Evolutionary conservation across 495 filamentous ascomycete genomes (phyloP).

Genomic region (Antarctomyces pellizariae): DNA sequence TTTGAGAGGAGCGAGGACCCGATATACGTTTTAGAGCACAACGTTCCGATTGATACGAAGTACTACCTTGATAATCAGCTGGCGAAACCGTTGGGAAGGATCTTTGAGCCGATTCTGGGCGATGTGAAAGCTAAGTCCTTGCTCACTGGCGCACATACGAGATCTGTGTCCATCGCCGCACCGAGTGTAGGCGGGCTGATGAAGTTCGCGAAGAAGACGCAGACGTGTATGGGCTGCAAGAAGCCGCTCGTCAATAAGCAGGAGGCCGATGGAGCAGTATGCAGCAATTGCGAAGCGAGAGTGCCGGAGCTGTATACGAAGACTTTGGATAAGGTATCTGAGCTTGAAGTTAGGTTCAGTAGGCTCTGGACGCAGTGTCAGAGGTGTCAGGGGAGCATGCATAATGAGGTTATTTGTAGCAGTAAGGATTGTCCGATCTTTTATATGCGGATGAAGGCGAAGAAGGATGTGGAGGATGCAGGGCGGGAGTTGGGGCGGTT

Average conservation of each 20-base stretch:
- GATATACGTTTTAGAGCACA: conserved; percentile 90
- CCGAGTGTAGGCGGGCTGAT: conserved; percentile 81
- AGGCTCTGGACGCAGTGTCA: conserved; percentile 97
- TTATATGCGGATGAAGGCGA: conserved; percentile 99
- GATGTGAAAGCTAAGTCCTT: conserved; percentile 71
- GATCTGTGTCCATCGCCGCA: conserved; percentile 71
- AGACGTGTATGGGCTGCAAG: conserved; percentile 98
- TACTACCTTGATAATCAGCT: conserved; percentile 99
- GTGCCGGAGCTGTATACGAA: conserved; percentile 88
- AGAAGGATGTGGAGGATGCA: conserved; percentile 92
- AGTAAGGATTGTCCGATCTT: conserved; percentile 96
- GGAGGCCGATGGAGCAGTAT: conserved; percentile 71
- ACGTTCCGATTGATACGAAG: conserved; percentile 91
- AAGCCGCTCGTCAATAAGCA: conserved; percentile 64
- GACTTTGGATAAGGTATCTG: conserved; percentile 62
- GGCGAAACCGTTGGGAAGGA: conserved; percentile 74
- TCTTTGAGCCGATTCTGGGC: conserved; percentile 93
- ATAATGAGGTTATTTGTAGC: conserved; percentile 93
- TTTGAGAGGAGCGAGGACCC: conserved; percentile 94
- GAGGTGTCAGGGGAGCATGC: conserved; percentile 89
- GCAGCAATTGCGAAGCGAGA: conserved; percentile 57
- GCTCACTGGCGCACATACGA: conserved; percentile 75
- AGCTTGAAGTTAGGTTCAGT: conserved; percentile 81
- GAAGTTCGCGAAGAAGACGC: conserved; percentile 94
- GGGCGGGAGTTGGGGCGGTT: conserved; percentile 81